phyloP scores from a whole-genome alignment of 1,284 basidiomycete species.

The Ceratobasidium sp. region DNA sequence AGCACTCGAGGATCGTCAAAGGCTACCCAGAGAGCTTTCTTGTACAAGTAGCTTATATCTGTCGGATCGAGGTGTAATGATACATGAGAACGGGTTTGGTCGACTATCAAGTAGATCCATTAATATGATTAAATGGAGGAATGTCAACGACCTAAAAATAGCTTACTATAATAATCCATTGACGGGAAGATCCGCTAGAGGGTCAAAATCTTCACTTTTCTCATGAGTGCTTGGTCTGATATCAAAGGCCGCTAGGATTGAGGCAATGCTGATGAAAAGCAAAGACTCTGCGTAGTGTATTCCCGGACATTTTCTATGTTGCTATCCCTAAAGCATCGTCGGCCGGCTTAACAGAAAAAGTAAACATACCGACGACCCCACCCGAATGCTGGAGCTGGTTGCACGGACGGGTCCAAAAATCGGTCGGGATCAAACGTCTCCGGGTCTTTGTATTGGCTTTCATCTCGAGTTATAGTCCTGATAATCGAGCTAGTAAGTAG shows the following conservation, averaged over 20 bases:
- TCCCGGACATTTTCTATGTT: conserved; percentile 10
- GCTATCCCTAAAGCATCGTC: no score
- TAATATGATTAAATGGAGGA: not conserved
- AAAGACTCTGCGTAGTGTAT: conserved; percentile 6
- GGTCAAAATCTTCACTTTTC: not conserved
- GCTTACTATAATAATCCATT: conserved; percentile 5
- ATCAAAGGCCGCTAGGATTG: conserved; percentile 6
- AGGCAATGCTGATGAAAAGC: not conserved
- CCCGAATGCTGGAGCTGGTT: conserved; percentile 60
- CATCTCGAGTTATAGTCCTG: conserved; percentile 51
- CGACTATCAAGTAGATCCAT: not conserved
- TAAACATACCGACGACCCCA: conserved; percentile 58
- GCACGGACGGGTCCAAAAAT: conserved; percentile 51
- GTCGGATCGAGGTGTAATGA: not conserved
- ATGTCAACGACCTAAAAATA: no score
- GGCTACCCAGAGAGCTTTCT: not conserved
- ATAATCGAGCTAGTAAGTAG: not conserved
- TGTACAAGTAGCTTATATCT: not conserved
- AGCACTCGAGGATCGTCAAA: no score
- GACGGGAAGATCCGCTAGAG: not conserved
- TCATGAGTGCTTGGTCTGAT: not conserved
- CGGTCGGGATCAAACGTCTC: conserved; percentile 50
- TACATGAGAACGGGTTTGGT: conserved; percentile 11
- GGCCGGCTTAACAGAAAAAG: no score
- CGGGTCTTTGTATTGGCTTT: conserved; percentile 49